These are phyloP conservation scores for Candida oleophila DNA, from an alignment of 805 yeast genomes.

Conservation along the genomic window DNA sequence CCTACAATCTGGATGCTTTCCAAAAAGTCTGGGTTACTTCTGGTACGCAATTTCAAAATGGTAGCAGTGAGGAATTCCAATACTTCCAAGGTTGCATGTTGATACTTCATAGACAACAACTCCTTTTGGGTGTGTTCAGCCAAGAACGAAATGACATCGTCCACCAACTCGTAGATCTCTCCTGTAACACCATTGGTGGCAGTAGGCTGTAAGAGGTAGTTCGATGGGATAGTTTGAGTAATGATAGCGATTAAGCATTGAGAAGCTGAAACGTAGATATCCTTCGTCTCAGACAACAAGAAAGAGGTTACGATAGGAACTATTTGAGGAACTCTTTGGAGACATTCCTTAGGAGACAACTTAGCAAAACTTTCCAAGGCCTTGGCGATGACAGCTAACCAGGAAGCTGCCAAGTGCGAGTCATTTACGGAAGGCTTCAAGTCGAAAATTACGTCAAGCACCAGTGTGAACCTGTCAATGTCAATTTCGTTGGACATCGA, in stretches of 20 bases:
- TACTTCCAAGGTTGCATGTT: constrained; percentile 71
- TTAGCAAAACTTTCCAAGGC: constrained; percentile 48
- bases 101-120: constrained; percentile 70
- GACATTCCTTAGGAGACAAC: constrained; percentile 42
- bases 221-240: constrained; percentile 64
- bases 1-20: constrained; percentile 73
- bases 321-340: constrained; percentile 52
- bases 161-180: constrained; percentile 55
- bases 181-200: constrained; percentile 37
- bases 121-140: constrained; percentile 54
- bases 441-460: constrained; percentile 70
- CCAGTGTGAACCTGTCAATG: constrained; percentile 59
- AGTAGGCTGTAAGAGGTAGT: constrained; percentile 53
- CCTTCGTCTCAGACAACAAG: constrained; percentile 62
- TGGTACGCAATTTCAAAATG: constrained; percentile 59
- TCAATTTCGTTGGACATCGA: constrained; percentile 62
- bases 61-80: constrained; percentile 65
- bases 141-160: constrained; percentile 50
- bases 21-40: constrained; percentile 70
- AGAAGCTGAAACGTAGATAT: constrained; percentile 72
- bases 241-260: constrained; percentile 82
- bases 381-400: constrained; percentile 93
- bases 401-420: constrained; percentile 83
- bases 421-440: constrained; percentile 82
- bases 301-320: constrained; percentile 56